A percentile compares a stretch with the other conserved stretches of the same genome.
Evolutionary conservation across 2,329 filamentous ascomycete species (phyloP).

Genomic region (Eutypa lata): DNA sequence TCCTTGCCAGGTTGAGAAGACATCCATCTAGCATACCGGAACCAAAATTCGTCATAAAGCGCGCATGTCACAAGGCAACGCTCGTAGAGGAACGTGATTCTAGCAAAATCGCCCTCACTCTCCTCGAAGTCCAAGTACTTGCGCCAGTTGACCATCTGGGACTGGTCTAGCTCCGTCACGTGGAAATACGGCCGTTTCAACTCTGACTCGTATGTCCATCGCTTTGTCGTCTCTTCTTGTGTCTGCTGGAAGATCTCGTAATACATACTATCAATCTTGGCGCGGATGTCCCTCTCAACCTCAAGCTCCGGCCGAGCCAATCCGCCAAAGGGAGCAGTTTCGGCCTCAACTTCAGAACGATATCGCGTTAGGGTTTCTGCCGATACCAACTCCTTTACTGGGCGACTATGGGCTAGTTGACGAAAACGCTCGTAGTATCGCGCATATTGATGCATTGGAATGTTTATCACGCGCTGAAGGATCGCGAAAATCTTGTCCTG

Average conservation of each 20-base stretch:
- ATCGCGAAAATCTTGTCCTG: conserved; percentile 84
- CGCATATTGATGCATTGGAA: conserved; percentile 94
- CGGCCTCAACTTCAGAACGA: conserved; percentile 67
- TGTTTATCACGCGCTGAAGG: conserved; percentile 75
- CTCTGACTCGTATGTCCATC: conserved; percentile 92
- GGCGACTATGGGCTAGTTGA: conserved; percentile 68
- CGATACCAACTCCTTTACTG: conserved; percentile 69
- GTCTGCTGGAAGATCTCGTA: conserved; percentile 78
- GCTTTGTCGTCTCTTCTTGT: conserved; percentile 83
- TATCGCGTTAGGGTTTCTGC: conserved; percentile 66
- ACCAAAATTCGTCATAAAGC: conserved; percentile 97
- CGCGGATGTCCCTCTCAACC: conserved; percentile 76
- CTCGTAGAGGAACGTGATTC: conserved; percentile 85
- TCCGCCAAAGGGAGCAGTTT: conserved; percentile 51
- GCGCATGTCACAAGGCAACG: conserved; percentile 89
- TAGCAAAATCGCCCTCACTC: conserved; percentile 69
- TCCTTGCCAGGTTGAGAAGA: conserved; percentile 73
- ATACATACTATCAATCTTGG: conserved; percentile 76
- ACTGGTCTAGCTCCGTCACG: conserved; percentile 84
- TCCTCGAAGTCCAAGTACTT: conserved; percentile 98
- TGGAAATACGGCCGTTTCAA: conserved; percentile 97
- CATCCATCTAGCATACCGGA: conserved; percentile 97
- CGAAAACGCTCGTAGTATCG: conserved; percentile 92
- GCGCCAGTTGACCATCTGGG: conserved; percentile 84
- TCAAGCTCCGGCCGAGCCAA: conserved; percentile 68